Evolutionary conservation across 345 rosid species (phyloP).

Genomic region (Eucalyptus cladocalyx): DNA sequence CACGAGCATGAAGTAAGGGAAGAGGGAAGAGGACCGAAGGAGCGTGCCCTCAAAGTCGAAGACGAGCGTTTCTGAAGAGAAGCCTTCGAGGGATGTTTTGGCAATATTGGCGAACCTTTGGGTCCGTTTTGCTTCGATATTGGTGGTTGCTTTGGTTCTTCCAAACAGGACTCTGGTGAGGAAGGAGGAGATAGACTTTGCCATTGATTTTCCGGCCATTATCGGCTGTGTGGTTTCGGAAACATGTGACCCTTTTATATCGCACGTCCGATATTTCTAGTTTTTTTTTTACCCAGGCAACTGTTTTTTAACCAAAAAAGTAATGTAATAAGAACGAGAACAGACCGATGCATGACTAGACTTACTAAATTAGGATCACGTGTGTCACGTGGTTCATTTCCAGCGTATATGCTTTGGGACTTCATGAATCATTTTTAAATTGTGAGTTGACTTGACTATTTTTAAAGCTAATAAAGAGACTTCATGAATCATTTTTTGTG

Average conservation of each 20-base stretch:
- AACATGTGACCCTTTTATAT: neutral
- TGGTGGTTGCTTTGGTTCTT: neutral
- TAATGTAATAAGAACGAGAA: neutral
- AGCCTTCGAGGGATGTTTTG: neutral
- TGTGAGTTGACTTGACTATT: neutral
- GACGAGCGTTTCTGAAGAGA: neutral
- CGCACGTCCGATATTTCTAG: neutral
- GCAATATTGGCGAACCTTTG: neutral
- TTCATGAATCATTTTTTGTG: neutral
- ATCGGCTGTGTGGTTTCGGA: neutral
- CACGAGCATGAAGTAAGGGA: constrained; percentile 36
- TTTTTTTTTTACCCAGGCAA: neutral
- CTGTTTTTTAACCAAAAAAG: neutral
- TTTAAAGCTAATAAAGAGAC: neutral
- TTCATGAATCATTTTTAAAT: too few species aligned
- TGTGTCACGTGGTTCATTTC: too few species aligned
- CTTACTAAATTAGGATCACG: neutral
- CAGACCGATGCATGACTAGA: neutral
- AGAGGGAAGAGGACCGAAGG: constrained; percentile 9
- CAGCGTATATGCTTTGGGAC: neutral
- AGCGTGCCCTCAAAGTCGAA: constrained; percentile 6
- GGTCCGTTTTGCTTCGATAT: neutral
- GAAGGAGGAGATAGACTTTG: neutral
- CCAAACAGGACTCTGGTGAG: neutral
- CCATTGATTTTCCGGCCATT: neutral